phyloP scores from a whole-genome alignment of 768 basidiomycete genomes.

The Paxillus rubicundulus region DNA sequence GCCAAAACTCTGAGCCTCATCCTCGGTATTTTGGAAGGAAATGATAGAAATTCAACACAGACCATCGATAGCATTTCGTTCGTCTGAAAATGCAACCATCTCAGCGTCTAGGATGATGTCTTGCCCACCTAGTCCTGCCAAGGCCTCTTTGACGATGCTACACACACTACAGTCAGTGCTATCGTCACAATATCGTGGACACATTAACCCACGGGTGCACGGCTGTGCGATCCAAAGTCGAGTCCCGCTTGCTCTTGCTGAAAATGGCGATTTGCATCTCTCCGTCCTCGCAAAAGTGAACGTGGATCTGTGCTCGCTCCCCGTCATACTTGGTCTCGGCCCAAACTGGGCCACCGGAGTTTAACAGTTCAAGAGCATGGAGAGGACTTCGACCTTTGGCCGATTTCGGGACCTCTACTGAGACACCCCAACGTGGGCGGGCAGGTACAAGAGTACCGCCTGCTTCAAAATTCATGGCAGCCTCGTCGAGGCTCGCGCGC shows the following conservation, averaged over 20 bases:
- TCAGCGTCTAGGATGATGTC: slow-evolving; percentile 76
- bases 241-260: slow-evolving; percentile 85
- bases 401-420: slow-evolving; percentile 81
- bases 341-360: slow-evolving; percentile 47
- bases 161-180: slow-evolving; percentile 7
- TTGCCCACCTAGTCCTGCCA: slow-evolving; percentile 42
- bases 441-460: slow-evolving; percentile 21
- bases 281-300: slow-evolving; percentile 44
- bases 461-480: slow-evolving; percentile 44
- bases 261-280: slow-evolving; percentile 66
- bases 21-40: slow-evolving; percentile 2
- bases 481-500: slow-evolving; percentile 58
- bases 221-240: slow-evolving; percentile 71
- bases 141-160: slow-evolving; percentile 59
- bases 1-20: slow-evolving; percentile 65
- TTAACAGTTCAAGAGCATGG: slow-evolving; percentile 48
- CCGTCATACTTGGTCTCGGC: slow-evolving; percentile 95
- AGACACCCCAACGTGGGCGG: slow-evolving; percentile 52
- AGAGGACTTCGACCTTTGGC: slow-evolving; percentile 63
- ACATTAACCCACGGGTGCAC: slow-evolving; percentile 45
- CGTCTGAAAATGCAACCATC: slow-evolving; percentile 80
- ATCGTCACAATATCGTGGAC: neutral
- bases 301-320: slow-evolving; percentile 91
- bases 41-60: slow-evolving; percentile 21
- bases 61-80: slow-evolving; percentile 63